phyloP scores from a whole-genome alignment of 2,329 filamentous ascomycete species.

The Paraphoma sp. region DNA sequence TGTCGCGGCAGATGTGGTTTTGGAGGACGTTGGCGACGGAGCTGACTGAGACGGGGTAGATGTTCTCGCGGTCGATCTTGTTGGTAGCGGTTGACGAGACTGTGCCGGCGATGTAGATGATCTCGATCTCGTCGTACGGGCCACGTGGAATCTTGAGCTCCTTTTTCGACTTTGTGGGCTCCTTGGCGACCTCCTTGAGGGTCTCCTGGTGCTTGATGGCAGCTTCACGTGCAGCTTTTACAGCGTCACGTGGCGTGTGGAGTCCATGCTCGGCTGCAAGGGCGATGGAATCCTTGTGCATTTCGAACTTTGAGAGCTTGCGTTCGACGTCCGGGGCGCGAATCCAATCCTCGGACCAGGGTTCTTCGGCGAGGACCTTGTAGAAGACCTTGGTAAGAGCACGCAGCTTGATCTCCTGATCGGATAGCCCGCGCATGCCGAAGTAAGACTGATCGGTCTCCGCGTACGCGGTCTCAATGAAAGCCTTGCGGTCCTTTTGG shows the following conservation, averaged over 20 bases:
- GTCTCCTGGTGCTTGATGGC: conserved; percentile 22
- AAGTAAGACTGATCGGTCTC: conserved; percentile 41
- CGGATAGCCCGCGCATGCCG: conserved; percentile 32
- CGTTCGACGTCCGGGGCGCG: conserved; percentile 46
- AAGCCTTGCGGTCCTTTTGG: conserved; percentile 39
- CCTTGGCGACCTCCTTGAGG: conserved; percentile 16
- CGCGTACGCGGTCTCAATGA: conserved; percentile 40
- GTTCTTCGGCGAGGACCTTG: conserved; percentile 47
- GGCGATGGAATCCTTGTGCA: conserved; percentile 43
- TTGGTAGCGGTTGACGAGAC: conserved; percentile 46
- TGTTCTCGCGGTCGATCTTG: conserved; percentile 40
- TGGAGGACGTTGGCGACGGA: conserved; percentile 43
- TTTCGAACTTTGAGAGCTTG: conserved; percentile 47
- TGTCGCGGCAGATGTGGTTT: conserved; percentile 43
- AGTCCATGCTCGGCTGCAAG: conserved; percentile 39
- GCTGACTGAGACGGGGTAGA: conserved; percentile 44
- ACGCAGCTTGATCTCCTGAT: conserved; percentile 43
- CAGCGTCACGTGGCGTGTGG: conserved; percentile 38
- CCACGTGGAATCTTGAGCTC: conserved; percentile 33
- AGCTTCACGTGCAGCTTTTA: conserved; percentile 40
- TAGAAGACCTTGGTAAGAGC: conserved; percentile 48
- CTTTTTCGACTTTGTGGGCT: conserved; percentile 19
- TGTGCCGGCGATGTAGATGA: conserved; percentile 47
- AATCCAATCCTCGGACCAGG: conserved; percentile 48
- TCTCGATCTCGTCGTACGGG: conserved; percentile 47